phyloP scores from a whole-genome alignment of 148 eudicot species.

The Arbutus unedo region DNA sequence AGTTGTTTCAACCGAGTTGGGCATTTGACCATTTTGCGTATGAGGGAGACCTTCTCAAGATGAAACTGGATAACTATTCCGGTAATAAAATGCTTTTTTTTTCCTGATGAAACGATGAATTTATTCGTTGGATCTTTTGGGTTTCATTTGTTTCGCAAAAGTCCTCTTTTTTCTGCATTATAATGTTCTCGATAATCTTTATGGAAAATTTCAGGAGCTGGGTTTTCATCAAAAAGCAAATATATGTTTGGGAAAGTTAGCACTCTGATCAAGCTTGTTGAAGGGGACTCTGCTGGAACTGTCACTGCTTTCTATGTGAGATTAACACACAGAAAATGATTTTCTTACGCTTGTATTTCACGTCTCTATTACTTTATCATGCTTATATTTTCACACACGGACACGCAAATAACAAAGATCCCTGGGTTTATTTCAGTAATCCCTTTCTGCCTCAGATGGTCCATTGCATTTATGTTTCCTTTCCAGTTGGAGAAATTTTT shows the following conservation, averaged over 20 bases:
- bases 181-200: neutral
- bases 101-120: neutral
- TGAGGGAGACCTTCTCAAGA: slow-evolving; percentile 64
- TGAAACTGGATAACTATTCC: slow-evolving; percentile 75
- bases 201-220: slow-evolving; percentile 59
- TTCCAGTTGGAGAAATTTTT: neutral
- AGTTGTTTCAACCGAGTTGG: slow-evolving; percentile 66
- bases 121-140: neutral
- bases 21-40: slow-evolving; percentile 62
- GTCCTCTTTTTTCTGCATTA: too few species aligned
- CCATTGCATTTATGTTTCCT: neutral
- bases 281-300: slow-evolving; percentile 91
- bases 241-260: slow-evolving; percentile 81
- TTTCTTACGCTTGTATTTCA: too few species aligned
- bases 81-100: slow-evolving; percentile 36
- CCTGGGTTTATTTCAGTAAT: neutral
- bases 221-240: slow-evolving; percentile 79
- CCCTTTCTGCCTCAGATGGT: neutral
- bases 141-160: neutral
- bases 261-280: slow-evolving; percentile 74
- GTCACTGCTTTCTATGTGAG: slow-evolving; percentile 91
- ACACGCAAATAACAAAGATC: neutral
- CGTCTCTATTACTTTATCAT: neutral
- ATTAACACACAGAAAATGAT: neutral
- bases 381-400: too few species aligned